These are phyloP conservation scores for Talaromyces funiculosus DNA, from an alignment of 2,329 filamentous ascomycete species.

Conservation along the genomic window DNA sequence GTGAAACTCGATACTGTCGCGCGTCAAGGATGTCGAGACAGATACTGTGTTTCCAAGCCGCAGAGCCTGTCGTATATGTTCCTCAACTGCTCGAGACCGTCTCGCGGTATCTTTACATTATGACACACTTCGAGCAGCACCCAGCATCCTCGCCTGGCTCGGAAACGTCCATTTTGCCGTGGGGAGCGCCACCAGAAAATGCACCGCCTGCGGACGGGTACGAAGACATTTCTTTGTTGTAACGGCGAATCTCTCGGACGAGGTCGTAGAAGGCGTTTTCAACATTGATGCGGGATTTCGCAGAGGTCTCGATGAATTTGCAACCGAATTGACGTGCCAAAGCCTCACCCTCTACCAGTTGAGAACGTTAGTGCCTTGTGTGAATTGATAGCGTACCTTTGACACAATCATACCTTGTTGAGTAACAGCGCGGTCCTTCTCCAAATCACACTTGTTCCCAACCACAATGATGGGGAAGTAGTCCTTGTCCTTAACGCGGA, in stretches of 20 bases:
- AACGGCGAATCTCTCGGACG: slow-evolving; percentile 93
- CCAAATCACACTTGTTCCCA: slow-evolving; percentile 98
- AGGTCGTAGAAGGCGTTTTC: slow-evolving; percentile 99
- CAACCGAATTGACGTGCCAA: slow-evolving; percentile 84
- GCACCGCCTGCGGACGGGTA: slow-evolving; percentile 66
- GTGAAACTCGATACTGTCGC: background rate
- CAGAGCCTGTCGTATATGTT: background rate
- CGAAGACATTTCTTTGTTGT: slow-evolving; percentile 96
- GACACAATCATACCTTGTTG: slow-evolving; percentile 67
- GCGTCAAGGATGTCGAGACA: background rate
- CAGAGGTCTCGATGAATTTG: slow-evolving; percentile 98
- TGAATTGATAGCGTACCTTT: background rate
- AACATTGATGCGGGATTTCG: slow-evolving; percentile 96
- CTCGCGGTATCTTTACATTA: slow-evolving; percentile 61
- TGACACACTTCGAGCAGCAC: slow-evolving; percentile 79
- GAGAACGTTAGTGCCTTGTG: background rate
- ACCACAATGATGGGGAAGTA: slow-evolving; percentile 99
- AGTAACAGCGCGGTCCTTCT: slow-evolving; percentile 83
- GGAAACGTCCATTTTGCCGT: slow-evolving; percentile 70
- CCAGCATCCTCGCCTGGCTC: slow-evolving; percentile 49
- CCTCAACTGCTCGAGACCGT: background rate
- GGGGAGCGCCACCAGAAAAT: slow-evolving; percentile 55
- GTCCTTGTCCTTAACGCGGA: slow-evolving; percentile 98
- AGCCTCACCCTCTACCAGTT: slow-evolving; percentile 70
- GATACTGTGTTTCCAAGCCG: background rate